These are phyloP conservation scores for Boletus speciosus DNA, from an alignment of 768 basidiomycete species.

Conservation along the genomic window DNA sequence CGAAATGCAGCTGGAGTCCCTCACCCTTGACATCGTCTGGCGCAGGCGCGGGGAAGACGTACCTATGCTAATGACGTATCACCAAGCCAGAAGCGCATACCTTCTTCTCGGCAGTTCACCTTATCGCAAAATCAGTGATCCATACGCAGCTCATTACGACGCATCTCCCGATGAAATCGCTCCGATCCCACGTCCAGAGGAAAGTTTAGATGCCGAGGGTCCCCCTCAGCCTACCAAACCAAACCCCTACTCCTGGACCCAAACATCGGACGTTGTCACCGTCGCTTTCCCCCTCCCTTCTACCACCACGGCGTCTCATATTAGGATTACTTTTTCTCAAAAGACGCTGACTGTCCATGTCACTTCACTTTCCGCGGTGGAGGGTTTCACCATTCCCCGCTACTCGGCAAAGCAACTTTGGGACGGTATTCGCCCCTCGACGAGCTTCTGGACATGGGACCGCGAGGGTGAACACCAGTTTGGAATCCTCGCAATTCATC, in stretches of 20 bases:
- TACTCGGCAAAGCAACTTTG: slow-evolving; percentile 68
- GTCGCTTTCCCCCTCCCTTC: slow-evolving; percentile 83
- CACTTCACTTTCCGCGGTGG: slow-evolving; percentile 31
- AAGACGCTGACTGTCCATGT: slow-evolving; percentile 66
- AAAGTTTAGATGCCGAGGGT: slow-evolving; percentile 45
- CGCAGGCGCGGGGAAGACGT: slow-evolving; percentile 65
- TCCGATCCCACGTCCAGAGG: slow-evolving; percentile 62
- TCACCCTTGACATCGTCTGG: slow-evolving; percentile 58
- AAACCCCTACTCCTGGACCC: slow-evolving; percentile 91
- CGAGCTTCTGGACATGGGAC: slow-evolving; percentile 95
- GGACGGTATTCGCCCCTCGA: slow-evolving; percentile 71
- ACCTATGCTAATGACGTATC: slow-evolving; percentile 56
- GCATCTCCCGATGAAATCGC: slow-evolving; percentile 65
- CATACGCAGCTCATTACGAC: slow-evolving; percentile 40
- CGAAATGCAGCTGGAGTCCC: slow-evolving; percentile 28
- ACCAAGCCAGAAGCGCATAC: slow-evolving; percentile 43
- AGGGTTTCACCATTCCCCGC: slow-evolving; percentile 45
- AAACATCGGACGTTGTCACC: slow-evolving; percentile 78
- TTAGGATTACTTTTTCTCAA: slow-evolving; percentile 64
- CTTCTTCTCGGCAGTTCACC: slow-evolving; percentile 56
- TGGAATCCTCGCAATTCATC: slow-evolving; percentile 74
- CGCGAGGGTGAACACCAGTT: slow-evolving; percentile 63
- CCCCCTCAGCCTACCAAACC: slow-evolving; percentile 45
- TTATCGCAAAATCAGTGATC: slow-evolving; percentile 44
- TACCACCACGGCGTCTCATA: slow-evolving; percentile 54